Evolutionary conservation across 1,284 basidiomycete species (phyloP).

Genomic region (Rhodotorula sp.): DNA sequence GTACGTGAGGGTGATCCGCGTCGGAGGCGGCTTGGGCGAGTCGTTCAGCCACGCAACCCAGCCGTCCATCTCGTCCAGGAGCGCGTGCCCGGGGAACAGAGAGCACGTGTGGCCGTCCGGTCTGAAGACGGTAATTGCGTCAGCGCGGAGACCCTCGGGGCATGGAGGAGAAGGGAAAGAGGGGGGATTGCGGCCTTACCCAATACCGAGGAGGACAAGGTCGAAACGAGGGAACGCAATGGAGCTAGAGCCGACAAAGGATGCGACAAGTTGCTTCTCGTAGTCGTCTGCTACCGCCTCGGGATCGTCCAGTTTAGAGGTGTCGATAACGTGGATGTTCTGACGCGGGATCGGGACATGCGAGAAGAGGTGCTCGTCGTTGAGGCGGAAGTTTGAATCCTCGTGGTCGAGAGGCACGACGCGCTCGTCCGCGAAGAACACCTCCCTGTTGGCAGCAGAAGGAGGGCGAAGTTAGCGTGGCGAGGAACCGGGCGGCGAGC

Average conservation of each 20-base stretch:
- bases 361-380: constrained; percentile 72
- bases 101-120: constrained; percentile 91
- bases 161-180: neutral
- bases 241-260: constrained; percentile 85
- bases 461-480: too few relatives aligned
- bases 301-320: constrained; percentile 59
- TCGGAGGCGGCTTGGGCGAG: constrained; percentile 89
- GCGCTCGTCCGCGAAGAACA: constrained; percentile 97
- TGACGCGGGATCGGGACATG: constrained; percentile 74
- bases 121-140: constrained; percentile 2
- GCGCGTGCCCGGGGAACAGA: constrained; percentile 86
- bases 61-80: constrained; percentile 78
- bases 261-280: constrained; percentile 84
- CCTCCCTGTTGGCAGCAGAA: constrained; percentile 65
- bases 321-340: constrained; percentile 85
- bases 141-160: neutral
- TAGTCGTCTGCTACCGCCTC: constrained; percentile 63
- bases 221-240: constrained; percentile 94
- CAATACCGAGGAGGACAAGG: constrained; percentile 88
- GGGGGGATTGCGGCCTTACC: constrained; percentile 47
- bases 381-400: constrained; percentile 87
- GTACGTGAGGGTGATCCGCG: constrained; percentile 84
- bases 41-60: constrained; percentile 95
- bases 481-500: too few relatives aligned
- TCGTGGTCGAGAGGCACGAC: constrained; percentile 87